These are phyloP conservation scores for Boeremia exigua DNA, from an alignment of 2,329 filamentous ascomycete genomes.

Conservation along the genomic window DNA sequence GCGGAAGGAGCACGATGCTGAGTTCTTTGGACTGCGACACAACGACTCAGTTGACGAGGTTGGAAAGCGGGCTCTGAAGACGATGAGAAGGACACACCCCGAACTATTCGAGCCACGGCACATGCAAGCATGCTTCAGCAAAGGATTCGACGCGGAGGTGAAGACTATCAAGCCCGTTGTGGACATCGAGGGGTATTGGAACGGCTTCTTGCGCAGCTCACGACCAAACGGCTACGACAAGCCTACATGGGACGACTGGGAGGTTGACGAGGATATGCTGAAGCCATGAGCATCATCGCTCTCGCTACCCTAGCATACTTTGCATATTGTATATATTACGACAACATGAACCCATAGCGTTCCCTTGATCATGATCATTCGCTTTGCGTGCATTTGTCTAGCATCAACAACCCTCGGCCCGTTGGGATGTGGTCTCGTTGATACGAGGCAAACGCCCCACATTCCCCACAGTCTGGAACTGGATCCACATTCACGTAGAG, in stretches of 20 bases:
- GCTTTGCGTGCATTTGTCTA: neutral
- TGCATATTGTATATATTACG: neutral
- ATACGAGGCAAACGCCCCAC: constrained; percentile 8
- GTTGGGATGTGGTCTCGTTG: neutral
- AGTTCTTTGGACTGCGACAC: constrained; percentile 65
- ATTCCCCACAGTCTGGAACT: constrained; percentile 6
- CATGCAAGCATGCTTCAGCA: constrained; percentile 59
- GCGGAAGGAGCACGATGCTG: constrained; percentile 55
- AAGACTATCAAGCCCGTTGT: constrained; percentile 55
- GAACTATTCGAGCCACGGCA: constrained; percentile 59
- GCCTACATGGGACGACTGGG: constrained; percentile 57
- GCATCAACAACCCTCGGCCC: neutral
- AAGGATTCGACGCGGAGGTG: constrained; percentile 53
- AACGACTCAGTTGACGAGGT: constrained; percentile 71
- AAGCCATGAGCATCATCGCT: constrained; percentile 21
- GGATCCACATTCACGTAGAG: neutral
- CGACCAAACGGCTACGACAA: constrained; percentile 61
- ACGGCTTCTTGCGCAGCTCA: constrained; percentile 55
- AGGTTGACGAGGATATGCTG: constrained; percentile 50
- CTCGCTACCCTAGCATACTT: neutral
- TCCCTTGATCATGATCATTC: neutral
- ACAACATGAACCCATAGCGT: constrained; percentile 5
- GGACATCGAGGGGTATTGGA: constrained; percentile 56
- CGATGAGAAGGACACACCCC: constrained; percentile 60
- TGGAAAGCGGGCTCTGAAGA: constrained; percentile 63